These are phyloP conservation scores for Shiraia sp. DNA, from an alignment of 2,329 filamentous ascomycete genomes.

Conservation along the genomic window DNA sequence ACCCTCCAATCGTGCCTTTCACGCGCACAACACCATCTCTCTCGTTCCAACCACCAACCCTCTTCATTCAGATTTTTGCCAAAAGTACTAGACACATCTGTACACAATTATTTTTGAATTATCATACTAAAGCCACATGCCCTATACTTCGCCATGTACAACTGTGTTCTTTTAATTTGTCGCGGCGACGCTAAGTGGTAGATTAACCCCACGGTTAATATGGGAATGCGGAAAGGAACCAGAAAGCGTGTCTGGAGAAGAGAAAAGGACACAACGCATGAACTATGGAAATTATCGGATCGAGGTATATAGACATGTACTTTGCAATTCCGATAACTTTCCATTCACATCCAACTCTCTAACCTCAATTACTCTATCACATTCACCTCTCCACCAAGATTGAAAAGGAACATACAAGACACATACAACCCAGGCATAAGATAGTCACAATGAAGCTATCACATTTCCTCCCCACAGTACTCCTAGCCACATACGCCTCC, in stretches of 20 bases:
- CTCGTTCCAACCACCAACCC: too few relatives aligned
- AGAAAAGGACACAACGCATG: slow-evolving; percentile 22
- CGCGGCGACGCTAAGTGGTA: slow-evolving; percentile 5
- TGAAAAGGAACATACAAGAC: neutral
- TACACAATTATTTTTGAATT: too few relatives aligned
- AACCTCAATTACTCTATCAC: neutral
- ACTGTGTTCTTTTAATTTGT: slow-evolving; percentile 27
- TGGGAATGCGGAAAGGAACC: slow-evolving; percentile 16
- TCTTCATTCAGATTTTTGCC: too few relatives aligned
- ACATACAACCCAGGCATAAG: too few relatives aligned
- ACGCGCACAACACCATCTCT: too few relatives aligned
- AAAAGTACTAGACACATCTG: too few relatives aligned
- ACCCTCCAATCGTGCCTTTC: too few relatives aligned
- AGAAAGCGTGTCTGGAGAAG: slow-evolving; percentile 3
- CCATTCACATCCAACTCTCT: neutral
- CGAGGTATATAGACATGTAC: slow-evolving; percentile 6
- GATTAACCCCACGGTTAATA: slow-evolving; percentile 18
- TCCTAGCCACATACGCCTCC: slow-evolving; percentile 24
- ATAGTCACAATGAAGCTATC: slow-evolving; percentile 30
- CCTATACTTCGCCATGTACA: neutral
- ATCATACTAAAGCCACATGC: too few relatives aligned
- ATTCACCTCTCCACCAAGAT: neutral
- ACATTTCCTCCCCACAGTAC: slow-evolving; percentile 25
- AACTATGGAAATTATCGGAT: neutral
- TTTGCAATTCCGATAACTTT: neutral